Conservation (phyloP, 371 early-diverging fungal species). For the Mucor indicus region DNA sequence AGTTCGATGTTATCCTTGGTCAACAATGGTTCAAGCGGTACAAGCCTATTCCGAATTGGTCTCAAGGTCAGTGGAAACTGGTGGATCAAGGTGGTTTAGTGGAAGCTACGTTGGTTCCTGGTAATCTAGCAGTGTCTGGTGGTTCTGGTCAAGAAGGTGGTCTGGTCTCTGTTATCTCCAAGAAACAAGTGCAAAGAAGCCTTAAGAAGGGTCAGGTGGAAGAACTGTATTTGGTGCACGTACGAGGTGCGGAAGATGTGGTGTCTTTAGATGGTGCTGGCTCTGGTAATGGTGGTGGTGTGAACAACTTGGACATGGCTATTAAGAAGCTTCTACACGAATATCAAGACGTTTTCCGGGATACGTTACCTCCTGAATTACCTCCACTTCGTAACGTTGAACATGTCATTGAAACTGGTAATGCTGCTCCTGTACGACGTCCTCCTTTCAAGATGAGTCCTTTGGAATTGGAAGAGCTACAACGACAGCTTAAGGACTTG, state of each 20-base stretch:
- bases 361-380: not conserved
- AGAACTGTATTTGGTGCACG: not conserved
- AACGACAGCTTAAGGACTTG: conserved; percentile 27
- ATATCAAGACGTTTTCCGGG: not conserved
- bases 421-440: too few relatives aligned
- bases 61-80: not conserved
- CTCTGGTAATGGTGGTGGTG: not conserved
- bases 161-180: not conserved
- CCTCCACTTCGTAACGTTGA: conserved; percentile 14
- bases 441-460: conserved; percentile 8
- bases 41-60: not conserved
- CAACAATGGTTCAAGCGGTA: conserved; percentile 1
- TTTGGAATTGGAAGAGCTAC: conserved; percentile 28
- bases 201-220: not conserved
- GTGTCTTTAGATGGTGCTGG: not conserved
- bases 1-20: conserved; percentile 13
- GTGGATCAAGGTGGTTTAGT: not conserved
- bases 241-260: not conserved
- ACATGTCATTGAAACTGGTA: conserved; percentile 16
- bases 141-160: not conserved
- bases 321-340: not conserved
- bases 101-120: not conserved
- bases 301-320: not conserved
- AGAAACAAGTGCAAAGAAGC: not conserved
- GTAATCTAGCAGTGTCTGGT: not conserved